A percentile compares a stretch with the other conserved stretches of the same genome.
phyloP scores from a whole-genome alignment of 805 yeast species.

The Pichia insulana region DNA sequence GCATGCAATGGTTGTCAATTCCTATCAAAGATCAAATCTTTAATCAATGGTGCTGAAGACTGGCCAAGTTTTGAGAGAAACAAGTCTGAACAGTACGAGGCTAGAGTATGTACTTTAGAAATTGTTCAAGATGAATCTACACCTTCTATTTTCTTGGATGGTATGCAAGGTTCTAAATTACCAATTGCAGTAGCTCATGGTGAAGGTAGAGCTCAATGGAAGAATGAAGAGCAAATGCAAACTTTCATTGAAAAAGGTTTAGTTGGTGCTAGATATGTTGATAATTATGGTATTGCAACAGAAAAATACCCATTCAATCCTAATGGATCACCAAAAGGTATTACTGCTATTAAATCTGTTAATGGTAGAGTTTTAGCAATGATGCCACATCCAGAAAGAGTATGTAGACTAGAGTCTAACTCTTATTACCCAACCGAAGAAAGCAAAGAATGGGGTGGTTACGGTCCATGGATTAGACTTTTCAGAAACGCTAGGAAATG shows the following conservation, averaged over 20 bases:
- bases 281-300: slow-evolving; percentile 81
- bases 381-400: slow-evolving; percentile 99
- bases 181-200: slow-evolving; percentile 99
- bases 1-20: slow-evolving; percentile 99
- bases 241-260: slow-evolving; percentile 45
- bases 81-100: slow-evolving; percentile 90
- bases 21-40: slow-evolving; percentile 71
- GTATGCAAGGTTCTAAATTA: slow-evolving; percentile 86
- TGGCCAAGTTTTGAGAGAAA: slow-evolving; percentile 97
- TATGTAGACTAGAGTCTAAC: slow-evolving; percentile 76
- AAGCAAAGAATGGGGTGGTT: slow-evolving; percentile 60
- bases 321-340: slow-evolving; percentile 89
- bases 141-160: slow-evolving; percentile 64
- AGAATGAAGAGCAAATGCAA: slow-evolving; percentile 34
- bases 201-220: slow-evolving; percentile 85
- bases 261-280: slow-evolving; percentile 71
- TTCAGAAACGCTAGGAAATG: slow-evolving; percentile 91
- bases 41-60: slow-evolving; percentile 87
- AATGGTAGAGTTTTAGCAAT: slow-evolving; percentile 93
- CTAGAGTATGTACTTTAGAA: slow-evolving; percentile 86
- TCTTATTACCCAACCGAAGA: slow-evolving; percentile 75
- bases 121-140: slow-evolving; percentile 39
- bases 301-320: slow-evolving; percentile 89
- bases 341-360: slow-evolving; percentile 83
- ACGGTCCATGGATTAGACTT: slow-evolving; percentile 93